Conservation (phyloP, 805 yeast genomes). For the Schwanniomyces polymorphus region DNA sequence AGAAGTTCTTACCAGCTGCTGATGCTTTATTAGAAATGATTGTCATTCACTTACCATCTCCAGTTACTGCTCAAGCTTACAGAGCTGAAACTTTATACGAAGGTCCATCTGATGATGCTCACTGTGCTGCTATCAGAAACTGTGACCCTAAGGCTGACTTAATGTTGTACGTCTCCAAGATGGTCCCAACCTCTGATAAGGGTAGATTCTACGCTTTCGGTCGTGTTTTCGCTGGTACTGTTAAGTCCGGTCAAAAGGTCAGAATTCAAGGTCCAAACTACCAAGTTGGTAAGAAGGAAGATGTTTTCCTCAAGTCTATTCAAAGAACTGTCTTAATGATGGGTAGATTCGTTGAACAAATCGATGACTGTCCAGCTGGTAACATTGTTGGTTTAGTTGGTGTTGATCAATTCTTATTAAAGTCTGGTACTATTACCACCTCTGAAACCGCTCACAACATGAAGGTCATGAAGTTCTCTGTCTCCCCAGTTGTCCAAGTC, state of each 20-base stretch:
- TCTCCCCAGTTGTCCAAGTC: constrained; percentile 99
- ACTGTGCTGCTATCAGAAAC: constrained; percentile 90
- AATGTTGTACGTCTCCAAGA: constrained; percentile 99
- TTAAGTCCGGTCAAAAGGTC: constrained; percentile 97
- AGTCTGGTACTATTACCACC: constrained; percentile 99
- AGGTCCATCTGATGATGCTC: constrained; percentile 95
- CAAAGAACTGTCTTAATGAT: constrained; percentile 99
- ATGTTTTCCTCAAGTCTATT: constrained; percentile 92
- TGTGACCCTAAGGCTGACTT: constrained; percentile 98
- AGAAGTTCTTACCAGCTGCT: constrained; percentile 99
- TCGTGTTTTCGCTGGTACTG: constrained; percentile 99
- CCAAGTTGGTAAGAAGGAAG: constrained; percentile 97
- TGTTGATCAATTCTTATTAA: constrained; percentile 98
- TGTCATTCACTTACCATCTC: constrained; percentile 97
- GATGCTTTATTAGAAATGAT: constrained; percentile 99
- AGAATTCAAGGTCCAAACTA: constrained; percentile 99
- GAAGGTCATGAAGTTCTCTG: constrained; percentile 99
- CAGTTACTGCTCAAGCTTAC: constrained; percentile 98
- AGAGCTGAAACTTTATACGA: constrained; percentile 99
- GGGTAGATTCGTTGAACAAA: constrained; percentile 98
- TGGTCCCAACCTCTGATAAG: constrained; percentile 99
- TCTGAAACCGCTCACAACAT: constrained; percentile 96
- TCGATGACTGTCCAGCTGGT: constrained; percentile 99
- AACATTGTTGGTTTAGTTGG: constrained; percentile 99
- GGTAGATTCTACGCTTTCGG: constrained; percentile 99